phyloP scores from a whole-genome alignment of 2,329 filamentous ascomycete genomes.

The Sordariomycetes sp. region DNA sequence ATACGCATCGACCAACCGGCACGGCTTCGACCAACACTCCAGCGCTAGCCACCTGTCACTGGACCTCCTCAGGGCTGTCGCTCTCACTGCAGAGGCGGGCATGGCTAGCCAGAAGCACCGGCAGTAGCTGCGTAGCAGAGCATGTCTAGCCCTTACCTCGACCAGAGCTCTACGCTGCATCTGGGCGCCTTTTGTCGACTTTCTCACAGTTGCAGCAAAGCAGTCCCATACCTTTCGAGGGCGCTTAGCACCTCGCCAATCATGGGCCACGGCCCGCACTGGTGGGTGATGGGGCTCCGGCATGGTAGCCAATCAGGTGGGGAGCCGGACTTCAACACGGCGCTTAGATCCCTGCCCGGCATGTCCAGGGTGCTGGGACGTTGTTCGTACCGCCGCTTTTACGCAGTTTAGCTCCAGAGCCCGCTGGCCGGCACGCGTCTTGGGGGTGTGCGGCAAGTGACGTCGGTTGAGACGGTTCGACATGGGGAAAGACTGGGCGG shows the following conservation, averaged over 20 bases:
- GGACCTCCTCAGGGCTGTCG: too few species aligned
- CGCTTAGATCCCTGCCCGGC: constrained; percentile 18
- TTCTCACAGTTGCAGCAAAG: background rate
- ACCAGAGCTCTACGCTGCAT: too few species aligned
- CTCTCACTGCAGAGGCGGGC: too few species aligned
- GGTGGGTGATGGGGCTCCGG: constrained; percentile 21
- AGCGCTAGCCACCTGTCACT: too few species aligned
- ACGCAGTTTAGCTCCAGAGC: too few species aligned
- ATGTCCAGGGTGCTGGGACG: too few species aligned
- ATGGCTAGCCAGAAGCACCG: background rate
- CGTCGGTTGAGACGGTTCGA: too few species aligned
- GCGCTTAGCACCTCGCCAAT: constrained; percentile 15
- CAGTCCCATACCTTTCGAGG: background rate
- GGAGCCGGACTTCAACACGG: constrained; percentile 13
- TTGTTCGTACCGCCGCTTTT: constrained; percentile 5
- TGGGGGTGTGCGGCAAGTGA: constrained; percentile 3
- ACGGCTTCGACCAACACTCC: too few species aligned
- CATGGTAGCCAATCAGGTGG: constrained; percentile 16
- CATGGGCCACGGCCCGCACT: constrained; percentile 13
- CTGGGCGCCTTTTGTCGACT: background rate
- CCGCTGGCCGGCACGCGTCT: too few species aligned
- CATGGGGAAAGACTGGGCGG: too few species aligned
- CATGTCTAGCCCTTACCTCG: background rate
- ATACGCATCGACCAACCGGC: too few species aligned
- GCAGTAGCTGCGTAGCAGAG: constrained; percentile 5